Evolutionary conservation across 768 basidiomycete species (phyloP).

Genomic region (Tylopilus cervinicoccineus): DNA sequence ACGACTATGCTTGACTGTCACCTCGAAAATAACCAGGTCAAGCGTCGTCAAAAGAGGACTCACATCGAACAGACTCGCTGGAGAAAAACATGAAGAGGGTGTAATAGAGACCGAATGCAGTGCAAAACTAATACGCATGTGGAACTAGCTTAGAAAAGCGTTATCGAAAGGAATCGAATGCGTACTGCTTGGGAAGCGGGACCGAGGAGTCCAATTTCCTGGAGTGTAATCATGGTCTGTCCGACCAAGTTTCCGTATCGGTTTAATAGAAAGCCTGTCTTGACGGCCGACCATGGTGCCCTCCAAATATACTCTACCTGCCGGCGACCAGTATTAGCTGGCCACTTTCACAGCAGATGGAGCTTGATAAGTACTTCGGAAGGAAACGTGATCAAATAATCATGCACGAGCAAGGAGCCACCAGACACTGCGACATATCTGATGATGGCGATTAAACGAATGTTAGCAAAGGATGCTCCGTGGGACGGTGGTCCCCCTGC

Average conservation of each 20-base stretch:
- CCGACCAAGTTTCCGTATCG: too few species aligned
- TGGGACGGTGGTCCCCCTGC: too few species aligned
- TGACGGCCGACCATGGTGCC: conserved; percentile 10
- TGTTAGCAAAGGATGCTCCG: too few species aligned
- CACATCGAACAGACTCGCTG: conserved; percentile 14
- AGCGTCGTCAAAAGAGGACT: background rate
- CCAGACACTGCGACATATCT: conserved; percentile 7
- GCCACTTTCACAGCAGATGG: background rate
- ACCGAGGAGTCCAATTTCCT: conserved; percentile 2
- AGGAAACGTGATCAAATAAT: conserved; percentile 10
- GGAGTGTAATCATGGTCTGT: conserved; percentile 2
- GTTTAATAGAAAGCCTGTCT: conserved; percentile 16
- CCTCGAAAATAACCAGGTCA: background rate
- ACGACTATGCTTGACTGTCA: conserved; percentile 13
- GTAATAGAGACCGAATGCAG: conserved; percentile 5
- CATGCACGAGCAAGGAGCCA: conserved; percentile 2
- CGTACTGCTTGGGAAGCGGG: background rate
- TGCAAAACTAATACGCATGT: conserved; percentile 16
- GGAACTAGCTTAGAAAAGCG: too few species aligned
- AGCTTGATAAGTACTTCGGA: conserved; percentile 8
- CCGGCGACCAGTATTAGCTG: background rate
- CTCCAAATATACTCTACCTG: conserved; percentile 12
- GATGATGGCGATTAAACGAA: too few species aligned
- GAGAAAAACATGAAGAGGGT: conserved; percentile 7
- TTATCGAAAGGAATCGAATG: too few species aligned